Percentiles rank a stretch among this genome's conserved stretches.
Evolutionary conservation across 495 filamentous ascomycete genomes (phyloP).

Genomic region (Penicillium verhagenii): DNA sequence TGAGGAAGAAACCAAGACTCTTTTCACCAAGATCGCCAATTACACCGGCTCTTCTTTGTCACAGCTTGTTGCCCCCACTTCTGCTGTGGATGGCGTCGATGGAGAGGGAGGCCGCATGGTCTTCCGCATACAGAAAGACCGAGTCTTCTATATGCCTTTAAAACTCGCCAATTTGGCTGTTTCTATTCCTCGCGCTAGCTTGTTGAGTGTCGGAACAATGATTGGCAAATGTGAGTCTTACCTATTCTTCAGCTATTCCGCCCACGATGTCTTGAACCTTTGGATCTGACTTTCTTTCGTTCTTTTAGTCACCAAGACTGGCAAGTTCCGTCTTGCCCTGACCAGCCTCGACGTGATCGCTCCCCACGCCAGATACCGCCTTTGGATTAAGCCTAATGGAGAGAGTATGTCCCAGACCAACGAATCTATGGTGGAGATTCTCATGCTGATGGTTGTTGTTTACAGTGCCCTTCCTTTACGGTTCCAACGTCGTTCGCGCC

Average conservation of each 20-base stretch:
- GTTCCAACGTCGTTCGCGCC: constrained; percentile 84
- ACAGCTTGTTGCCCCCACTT: constrained; percentile 67
- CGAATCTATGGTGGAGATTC: neutral
- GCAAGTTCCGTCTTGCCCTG: constrained; percentile 61
- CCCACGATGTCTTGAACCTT: neutral
- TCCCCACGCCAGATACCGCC: constrained; percentile 81
- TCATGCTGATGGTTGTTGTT: neutral
- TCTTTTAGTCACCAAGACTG: constrained; percentile 70
- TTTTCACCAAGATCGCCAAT: constrained; percentile 82
- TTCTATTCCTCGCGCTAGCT: constrained; percentile 72
- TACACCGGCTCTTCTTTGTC: constrained; percentile 80
- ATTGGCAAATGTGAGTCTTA: constrained; percentile 31
- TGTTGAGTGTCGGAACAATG: constrained; percentile 55
- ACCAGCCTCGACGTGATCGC: constrained; percentile 74
- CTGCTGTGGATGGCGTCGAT: constrained; percentile 59
- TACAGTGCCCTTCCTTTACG: constrained; percentile 67
- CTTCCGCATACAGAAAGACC: constrained; percentile 74
- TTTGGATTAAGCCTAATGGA: constrained; percentile 93
- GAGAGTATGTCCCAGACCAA: constrained; percentile 23
- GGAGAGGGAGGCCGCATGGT: constrained; percentile 63
- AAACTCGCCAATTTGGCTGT: constrained; percentile 89
- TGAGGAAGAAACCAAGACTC: constrained; percentile 55
- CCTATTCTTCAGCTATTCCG: neutral
- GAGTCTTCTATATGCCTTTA: constrained; percentile 87
- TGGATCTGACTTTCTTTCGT: neutral